These are phyloP conservation scores for Vaccinium macrocarpon DNA, from an alignment of 148 eudicot genomes.

Conservation along the genomic window DNA sequence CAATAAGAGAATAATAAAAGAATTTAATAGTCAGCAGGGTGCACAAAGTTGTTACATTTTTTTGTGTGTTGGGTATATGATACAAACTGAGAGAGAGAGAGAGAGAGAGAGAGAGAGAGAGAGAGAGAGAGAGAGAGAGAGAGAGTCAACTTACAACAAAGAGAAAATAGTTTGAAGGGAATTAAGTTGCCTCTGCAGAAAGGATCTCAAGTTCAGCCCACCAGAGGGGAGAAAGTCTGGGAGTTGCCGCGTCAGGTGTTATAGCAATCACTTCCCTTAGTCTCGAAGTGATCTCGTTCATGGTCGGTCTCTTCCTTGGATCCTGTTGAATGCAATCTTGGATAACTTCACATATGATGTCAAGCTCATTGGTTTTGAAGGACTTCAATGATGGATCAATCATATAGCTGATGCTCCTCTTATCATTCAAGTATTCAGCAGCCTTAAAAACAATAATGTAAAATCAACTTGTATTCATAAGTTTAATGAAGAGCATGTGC, in stretches of 20 bases:
- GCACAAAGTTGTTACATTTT: background rate
- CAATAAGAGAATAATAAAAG: background rate
- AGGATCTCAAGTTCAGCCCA: slow-evolving; percentile 90
- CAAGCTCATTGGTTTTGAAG: slow-evolving; percentile 65
- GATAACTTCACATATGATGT: slow-evolving; percentile 60
- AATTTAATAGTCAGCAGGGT: background rate
- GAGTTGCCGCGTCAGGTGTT: slow-evolving; percentile 65
- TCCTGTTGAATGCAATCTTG: slow-evolving; percentile 55
- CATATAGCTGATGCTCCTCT: slow-evolving; percentile 32
- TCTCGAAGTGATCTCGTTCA: slow-evolving; percentile 42
- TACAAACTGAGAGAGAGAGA: background rate
- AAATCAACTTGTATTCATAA: background rate
- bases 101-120: background rate
- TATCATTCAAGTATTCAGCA: slow-evolving; percentile 40
- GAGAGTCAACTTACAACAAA: background rate
- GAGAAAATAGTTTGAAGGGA: background rate
- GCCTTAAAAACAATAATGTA: slow-evolving; percentile 43
- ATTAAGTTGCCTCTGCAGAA: slow-evolving; percentile 61
- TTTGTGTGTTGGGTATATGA: background rate
- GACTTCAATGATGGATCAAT: slow-evolving; percentile 66
- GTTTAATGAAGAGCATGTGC: background rate
- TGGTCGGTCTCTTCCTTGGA: slow-evolving; percentile 49
- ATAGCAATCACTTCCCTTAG: slow-evolving; percentile 50
- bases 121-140: slow-evolving; percentile 1
- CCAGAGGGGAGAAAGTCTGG: slow-evolving; percentile 89